Evolutionary conservation across 768 basidiomycete genomes (phyloP), one percentile per base, ranked within the genome.

Genomic region (Galerina marginata): DNA sequence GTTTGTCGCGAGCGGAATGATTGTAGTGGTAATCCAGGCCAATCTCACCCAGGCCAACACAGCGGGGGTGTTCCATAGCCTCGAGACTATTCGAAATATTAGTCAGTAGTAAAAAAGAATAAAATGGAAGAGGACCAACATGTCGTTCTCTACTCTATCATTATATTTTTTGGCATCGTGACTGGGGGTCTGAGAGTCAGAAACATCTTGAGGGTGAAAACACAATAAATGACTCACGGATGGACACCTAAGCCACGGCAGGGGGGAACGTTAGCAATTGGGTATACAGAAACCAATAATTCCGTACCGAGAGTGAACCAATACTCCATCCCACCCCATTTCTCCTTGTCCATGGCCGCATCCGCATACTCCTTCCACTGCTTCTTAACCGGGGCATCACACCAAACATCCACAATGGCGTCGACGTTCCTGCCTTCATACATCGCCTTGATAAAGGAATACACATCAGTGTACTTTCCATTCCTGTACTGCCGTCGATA

Each of bases 31-130:
- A 93, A 62, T 95, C 93, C 11, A 93, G 81, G 0, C 93, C 92
- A 57, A 94, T 94, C 68, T 96, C 93, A 0, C 93, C 93, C 87
- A 89, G 91, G 3, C 92, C 91, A 6, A 95, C 92, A 66, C 92
- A 93, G 10, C 89, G 85, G 1, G 91, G 90, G 65, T 94, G 92
- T 0, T 77, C 46, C 85, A 93, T 91, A 2, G 92, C 92, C 67
- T 87, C 86, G 49, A 91, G 59, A 26, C 90, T 92, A 66, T 1
- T 44, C 14, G 6, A 44, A 23, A 33, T 14, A 40, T 61, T 5
- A 56, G 47, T 23, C 16, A 23, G 38, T 44, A 4, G 3, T 16
- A 11, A 37, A 16, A 38, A 39, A 1, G n/a, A 14, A n/a, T 38
- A 37, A 14, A 14, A 14, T 53, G 36, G 14, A 43, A 26, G 37